Conservation (phyloP, 768 basidiomycete species). For the Myochromella boudieri region DNA sequence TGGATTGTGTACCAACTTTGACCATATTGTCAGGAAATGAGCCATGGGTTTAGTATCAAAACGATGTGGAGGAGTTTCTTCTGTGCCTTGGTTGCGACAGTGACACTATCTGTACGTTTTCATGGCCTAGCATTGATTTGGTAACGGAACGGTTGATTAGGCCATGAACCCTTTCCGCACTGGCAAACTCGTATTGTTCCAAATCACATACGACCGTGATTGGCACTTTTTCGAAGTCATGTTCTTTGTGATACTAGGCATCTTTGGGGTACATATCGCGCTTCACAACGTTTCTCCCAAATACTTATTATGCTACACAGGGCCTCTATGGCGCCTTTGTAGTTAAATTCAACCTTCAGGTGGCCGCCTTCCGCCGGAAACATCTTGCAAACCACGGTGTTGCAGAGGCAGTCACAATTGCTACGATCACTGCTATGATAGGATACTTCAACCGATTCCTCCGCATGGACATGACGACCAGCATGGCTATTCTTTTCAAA, state of each 20-base stretch:
- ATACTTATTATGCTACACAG: slow-evolving; percentile 38
- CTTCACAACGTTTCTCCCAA: slow-evolving; percentile 8
- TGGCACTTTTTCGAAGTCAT: slow-evolving; percentile 99
- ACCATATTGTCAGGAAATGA: slow-evolving; percentile 80
- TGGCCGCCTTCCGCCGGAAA: slow-evolving; percentile 92
- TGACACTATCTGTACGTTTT: slow-evolving; percentile 84
- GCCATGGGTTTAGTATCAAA: slow-evolving; percentile 92
- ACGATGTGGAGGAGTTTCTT: slow-evolving; percentile 99
- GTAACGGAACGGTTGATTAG: slow-evolving; percentile 35
- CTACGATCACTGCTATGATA: slow-evolving; percentile 85
- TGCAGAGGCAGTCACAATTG: slow-evolving; percentile 85
- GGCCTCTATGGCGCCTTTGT: slow-evolving; percentile 97
- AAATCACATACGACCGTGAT: slow-evolving; percentile 94
- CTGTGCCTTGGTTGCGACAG: slow-evolving; percentile 95
- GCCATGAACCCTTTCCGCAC: slow-evolving; percentile 99
- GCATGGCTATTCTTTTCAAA: slow-evolving; percentile 90
- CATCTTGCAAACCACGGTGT: slow-evolving; percentile 82
- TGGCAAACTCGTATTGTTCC: slow-evolving; percentile 96
- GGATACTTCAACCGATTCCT: slow-evolving; percentile 95
- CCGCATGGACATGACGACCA: slow-evolving; percentile 97
- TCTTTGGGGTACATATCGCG: slow-evolving; percentile 80
- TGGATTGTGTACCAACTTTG: background rate
- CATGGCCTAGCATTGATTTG: background rate
- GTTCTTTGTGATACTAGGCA: slow-evolving; percentile 91
- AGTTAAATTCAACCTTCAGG: slow-evolving; percentile 95